Evolutionary conservation across 1,139 yeast genomes (phyloP), one percentile per base, ranked within the genome.

Genomic region (Geotrichum histeridarum): DNA sequence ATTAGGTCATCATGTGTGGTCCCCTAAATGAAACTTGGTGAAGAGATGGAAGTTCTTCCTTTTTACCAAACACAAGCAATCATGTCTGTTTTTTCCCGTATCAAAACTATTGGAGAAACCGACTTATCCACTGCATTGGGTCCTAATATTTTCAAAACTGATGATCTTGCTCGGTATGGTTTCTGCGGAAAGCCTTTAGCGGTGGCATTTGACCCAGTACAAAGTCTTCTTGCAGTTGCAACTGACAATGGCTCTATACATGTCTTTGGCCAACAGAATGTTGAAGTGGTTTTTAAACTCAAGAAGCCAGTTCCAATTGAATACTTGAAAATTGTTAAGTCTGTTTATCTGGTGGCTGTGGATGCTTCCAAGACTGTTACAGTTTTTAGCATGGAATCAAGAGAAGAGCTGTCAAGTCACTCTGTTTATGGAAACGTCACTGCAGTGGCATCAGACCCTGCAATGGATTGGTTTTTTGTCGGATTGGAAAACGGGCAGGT

Each of bases 181-280:
- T 64, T 84, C 45, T 69, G 74, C 22, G 88, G 89, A 2, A 73
- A 70, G 15, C 79, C 87, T 2, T 72, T 80, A 30, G 82, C 87
- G 0, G 70, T 83, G 44, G 95, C 95, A 0, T 87, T 77, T 68
- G 98, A 93, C 67, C 95, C 95, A 1, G 84, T 88, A 0, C 99
- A 93, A 67, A 82, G 95, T 50, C 75, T 93, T 44, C 70, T 90
- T 61, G 98, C 97, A 0, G 73, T 89, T 0, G 84, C 94, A 2
- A 89, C 96, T 0, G 81, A 77, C 43, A 67, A 71, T 11, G 88
- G 90, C 47, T 82, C 81, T 50, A 77, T 93, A 18, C 82, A 88
- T 61, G 85, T 93, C 4, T 84, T 82, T 64, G 99, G 99, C 1
- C 93, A 86, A 65, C 82, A 84, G 50, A 81, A 86, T 52, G 96